Percentiles rank a stretch among this genome's conserved stretches.
Evolutionary conservation across 805 yeast species (phyloP).

Genomic region (Lachancea kluyveri): DNA sequence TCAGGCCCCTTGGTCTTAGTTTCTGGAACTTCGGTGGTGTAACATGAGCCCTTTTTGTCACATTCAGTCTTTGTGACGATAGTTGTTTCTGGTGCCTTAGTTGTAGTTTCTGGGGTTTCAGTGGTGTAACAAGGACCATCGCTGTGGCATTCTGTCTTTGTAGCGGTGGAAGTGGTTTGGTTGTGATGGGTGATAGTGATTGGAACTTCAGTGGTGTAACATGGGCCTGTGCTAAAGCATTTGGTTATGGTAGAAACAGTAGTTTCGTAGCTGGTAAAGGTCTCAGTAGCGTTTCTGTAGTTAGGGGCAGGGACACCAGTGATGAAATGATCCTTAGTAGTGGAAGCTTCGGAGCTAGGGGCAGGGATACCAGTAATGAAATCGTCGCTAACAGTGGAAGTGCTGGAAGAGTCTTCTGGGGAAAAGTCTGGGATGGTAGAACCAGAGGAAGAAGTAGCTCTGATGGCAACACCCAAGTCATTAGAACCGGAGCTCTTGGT

Average conservation of each 20-base stretch:
- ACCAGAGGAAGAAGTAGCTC: conserved; percentile 13
- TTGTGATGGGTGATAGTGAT: too few relatives aligned
- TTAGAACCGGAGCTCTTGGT: conserved; percentile 20
- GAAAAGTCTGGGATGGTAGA: conserved; percentile 16
- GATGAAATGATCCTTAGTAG: background rate
- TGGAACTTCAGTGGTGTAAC: conserved; percentile 1
- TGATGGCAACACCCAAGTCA: conserved; percentile 17
- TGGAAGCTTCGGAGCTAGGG: conserved; percentile 1
- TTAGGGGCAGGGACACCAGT: conserved; percentile 1
- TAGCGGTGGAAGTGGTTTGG: too few relatives aligned
- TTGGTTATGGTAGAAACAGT: conserved; percentile 3
- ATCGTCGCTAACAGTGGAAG: conserved; percentile 1
- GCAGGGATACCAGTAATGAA: too few relatives aligned
- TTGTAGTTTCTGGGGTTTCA: background rate
- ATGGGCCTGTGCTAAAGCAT: background rate
- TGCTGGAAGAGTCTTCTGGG: conserved; percentile 7
- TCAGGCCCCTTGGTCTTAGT: conserved; percentile 4
- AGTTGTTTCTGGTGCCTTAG: background rate
- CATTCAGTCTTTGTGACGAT: background rate
- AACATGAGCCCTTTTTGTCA: background rate
- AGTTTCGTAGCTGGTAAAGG: conserved; percentile 3
- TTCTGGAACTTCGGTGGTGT: conserved; percentile 1
- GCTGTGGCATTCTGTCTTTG: too few relatives aligned
- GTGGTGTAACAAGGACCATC: too few relatives aligned
- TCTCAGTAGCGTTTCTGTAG: conserved; percentile 2